Base-by-base conservation (phyloP, 352 stramenopile species). In the Globisporangium parvum region DNA sequence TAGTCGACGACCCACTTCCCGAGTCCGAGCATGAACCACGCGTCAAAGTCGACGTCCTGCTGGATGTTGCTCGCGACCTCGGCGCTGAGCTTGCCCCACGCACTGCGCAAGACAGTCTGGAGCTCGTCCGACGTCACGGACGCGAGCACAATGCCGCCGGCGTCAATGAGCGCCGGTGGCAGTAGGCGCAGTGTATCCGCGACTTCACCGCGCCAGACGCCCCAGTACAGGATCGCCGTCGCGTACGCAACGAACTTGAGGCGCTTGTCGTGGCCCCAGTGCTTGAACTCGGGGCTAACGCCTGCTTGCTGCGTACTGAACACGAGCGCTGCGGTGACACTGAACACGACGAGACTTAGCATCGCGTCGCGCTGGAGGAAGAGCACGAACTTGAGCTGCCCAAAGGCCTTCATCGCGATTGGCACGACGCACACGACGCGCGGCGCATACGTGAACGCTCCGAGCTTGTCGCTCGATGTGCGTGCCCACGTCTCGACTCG, bases 1-100 rank as follows among this genome's bases (percentile, higher is more conserved):
- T 89, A 92, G 57, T 91, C 76, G 35, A 89, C 69, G 12, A 82
- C 53, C 80, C 82, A 93, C 39, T 82, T 83, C 31, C 62, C 69
- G 15, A 93, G 57, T 12, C 77, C 72, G 50, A 93, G 57, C 50
- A 92, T 65, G 56, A 92, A 92, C 67, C 69, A 80, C 28, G 69
- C 62, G 61, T 92, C 81, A 14, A 92, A 57, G 46, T 87, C 76
- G 42, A 87, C 72, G 51, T 87, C 71, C 23, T 77, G 53, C 54
- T 84, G 73, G 21, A 90, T 80, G 49, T 85, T 66, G 45, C 65
- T 59, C 8, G 46, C 37, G 9, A 63, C 47, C 1, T 62, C 48
- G 1, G 48, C 24, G 48, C 51, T 53, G 20, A 62, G 44, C 9
- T 52, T 56, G 21, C 10, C 45, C 51, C 45, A 60, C 23, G 56